Conservation (phyloP, 805 yeast species). For the Phaffomyces thermotolerans region DNA sequence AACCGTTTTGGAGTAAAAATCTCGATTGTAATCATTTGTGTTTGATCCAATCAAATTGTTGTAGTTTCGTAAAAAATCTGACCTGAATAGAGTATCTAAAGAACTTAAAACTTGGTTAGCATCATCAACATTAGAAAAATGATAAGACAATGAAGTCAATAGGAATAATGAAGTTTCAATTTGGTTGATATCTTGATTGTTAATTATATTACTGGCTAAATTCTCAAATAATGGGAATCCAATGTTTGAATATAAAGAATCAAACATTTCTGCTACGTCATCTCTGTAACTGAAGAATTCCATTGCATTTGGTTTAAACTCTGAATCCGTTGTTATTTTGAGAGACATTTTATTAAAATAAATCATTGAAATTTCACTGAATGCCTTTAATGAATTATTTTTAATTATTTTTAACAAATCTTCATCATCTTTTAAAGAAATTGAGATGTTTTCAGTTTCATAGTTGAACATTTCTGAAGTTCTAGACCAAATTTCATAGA, state of each 20-base stretch:
- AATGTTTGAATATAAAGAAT: conserved; percentile 58
- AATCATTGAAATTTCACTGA: conserved; percentile 46
- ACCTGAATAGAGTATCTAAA: conserved; percentile 24
- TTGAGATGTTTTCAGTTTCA: conserved; percentile 34
- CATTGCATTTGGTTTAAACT: conserved; percentile 25
- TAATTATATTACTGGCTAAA: conserved; percentile 31
- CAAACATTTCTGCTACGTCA: conserved; percentile 73
- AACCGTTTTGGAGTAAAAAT: conserved; percentile 37
- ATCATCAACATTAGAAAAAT: conserved; percentile 30
- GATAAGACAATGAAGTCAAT: conserved; percentile 47
- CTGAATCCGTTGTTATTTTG: conserved; percentile 28
- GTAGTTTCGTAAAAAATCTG: conserved; percentile 23
- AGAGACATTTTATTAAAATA: conserved; percentile 66
- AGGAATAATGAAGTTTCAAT: conserved; percentile 60
- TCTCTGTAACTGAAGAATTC: conserved; percentile 66
- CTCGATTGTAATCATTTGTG: conserved; percentile 16
- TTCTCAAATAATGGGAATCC: conserved; percentile 43
- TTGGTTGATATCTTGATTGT: conserved; percentile 26
- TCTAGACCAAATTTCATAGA: conserved; percentile 65
- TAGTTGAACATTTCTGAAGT: conserved; percentile 49
- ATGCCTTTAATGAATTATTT: conserved; percentile 31
- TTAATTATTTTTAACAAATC: conserved; percentile 23
- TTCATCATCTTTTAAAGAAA: conserved; percentile 29
- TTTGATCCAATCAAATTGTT: conserved; percentile 2
- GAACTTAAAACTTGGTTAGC: conserved; percentile 15